Evolutionary conservation across 345 rosid genomes (phyloP).

Genomic region (Pelargonium nanum): DNA sequence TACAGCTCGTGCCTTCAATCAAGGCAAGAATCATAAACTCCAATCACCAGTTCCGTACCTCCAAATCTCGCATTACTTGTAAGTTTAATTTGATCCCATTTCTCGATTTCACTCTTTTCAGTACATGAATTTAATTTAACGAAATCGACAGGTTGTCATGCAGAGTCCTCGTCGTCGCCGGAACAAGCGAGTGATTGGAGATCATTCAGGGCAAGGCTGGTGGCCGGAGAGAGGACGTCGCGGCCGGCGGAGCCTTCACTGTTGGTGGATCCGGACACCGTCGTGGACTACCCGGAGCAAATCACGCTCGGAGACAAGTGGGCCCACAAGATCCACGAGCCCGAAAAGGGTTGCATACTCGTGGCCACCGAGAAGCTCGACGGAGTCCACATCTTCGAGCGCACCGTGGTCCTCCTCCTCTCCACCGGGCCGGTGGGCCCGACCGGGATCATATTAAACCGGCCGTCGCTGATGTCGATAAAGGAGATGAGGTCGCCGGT

Average conservation of each 20-base stretch:
- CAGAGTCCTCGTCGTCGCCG: constrained; percentile 30
- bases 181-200: constrained; percentile 50
- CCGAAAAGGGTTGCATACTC: constrained; percentile 78
- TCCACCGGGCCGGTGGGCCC: constrained; percentile 65
- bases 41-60: constrained; percentile 28
- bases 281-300: constrained; percentile 20
- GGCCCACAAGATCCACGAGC: constrained; percentile 71
- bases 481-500: constrained; percentile 55
- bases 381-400: constrained; percentile 75
- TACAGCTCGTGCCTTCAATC: constrained; percentile 29
- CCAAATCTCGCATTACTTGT: constrained; percentile 15
- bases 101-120: not conserved
- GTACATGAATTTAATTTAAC: not conserved
- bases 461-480: constrained; percentile 72
- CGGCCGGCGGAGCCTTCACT: constrained; percentile 27
- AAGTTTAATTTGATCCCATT: constrained; percentile 26
- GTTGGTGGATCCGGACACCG: constrained; percentile 24
- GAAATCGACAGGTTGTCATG: constrained; percentile 37
- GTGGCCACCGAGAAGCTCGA: constrained; percentile 84
- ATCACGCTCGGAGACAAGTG: constrained; percentile 45
- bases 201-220: constrained; percentile 65
- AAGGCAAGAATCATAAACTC: constrained; percentile 29
- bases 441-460: constrained; percentile 72
- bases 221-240: constrained; percentile 37
- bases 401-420: constrained; percentile 72